Base-by-base conservation (phyloP, 306 rosid species). In the Cicer arietinum region DNA sequence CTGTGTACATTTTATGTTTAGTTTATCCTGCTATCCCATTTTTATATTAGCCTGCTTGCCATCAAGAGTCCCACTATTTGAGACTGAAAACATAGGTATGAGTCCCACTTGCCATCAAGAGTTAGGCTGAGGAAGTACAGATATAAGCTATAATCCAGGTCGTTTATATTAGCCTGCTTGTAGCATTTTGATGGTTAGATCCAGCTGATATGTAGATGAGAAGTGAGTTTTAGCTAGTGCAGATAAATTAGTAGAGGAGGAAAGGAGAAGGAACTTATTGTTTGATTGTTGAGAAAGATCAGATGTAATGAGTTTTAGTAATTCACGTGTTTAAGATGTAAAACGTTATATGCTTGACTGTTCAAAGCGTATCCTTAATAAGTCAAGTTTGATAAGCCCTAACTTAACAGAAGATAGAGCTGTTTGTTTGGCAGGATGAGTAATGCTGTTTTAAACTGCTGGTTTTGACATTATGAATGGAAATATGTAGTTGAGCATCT, bases 151-250 rank as follows among this genome's bases (percentile, higher is more conserved):
- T 58, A 58, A 37, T 39, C 11, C 46, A 62, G 22, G 68, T 62
- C 68, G n/a, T 37, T 62, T 40, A 7, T 62, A 39, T 39, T 39
- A 62, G 46, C 68, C 11, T 13, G 22, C 22, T 14, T 62, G 42
- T 59, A 35, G 10, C 65, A 10, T 25, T 59, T 30, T 59, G 65
- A 41, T 59, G 65, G 65, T 59, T 10, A 30, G 65, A 12, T 59
- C 7, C 18, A 35, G 16, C 45, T 39, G 67, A 13, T 37, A 60
- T 37, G 18, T 13, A 59, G 17, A 59, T 25, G 43, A 59, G 1
- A 59, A 25, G 30, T 58, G 64, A 58, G 64, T 22, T 58, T 11
- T 25, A 58, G 61, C 64, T 58, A 25, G 18, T 53, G 59, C 16
- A 20, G 22, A 51, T 51, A 51, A 51, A 51, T 51, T 51, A 51